A percentile compares a stretch with the other conserved stretches of the same genome.
phyloP scores from a whole-genome alignment of 2,329 filamentous ascomycete species.

The Aureobasidium sp. region DNA sequence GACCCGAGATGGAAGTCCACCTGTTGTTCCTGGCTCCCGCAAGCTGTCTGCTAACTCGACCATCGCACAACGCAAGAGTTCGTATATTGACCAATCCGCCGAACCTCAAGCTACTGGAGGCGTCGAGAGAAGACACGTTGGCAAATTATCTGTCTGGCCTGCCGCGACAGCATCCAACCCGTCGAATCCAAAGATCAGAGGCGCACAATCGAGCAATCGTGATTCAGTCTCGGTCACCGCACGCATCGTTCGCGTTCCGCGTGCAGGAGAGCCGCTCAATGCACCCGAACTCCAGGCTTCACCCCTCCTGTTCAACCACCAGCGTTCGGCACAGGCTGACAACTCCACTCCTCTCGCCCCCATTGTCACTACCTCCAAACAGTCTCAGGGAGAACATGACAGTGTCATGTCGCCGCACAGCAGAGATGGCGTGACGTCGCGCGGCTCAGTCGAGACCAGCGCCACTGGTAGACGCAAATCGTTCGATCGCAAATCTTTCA shows the following conservation, averaged over 20 bases:
- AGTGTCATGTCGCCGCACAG: conserved; percentile 6
- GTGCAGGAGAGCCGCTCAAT: conserved; percentile 17
- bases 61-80: conserved; percentile 11
- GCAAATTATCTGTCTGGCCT: conserved; percentile 8
- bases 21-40: background rate
- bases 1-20: conserved; percentile 19
- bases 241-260: conserved; percentile 64
- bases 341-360: background rate
- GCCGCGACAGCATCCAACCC: background rate
- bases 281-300: conserved; percentile 49
- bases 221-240: conserved; percentile 87
- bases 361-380: background rate
- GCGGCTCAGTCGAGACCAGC: background rate
- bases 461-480: conserved; percentile 13
- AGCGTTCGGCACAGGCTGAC: conserved; percentile 28
- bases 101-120: background rate
- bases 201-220: conserved; percentile 33
- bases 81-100: conserved; percentile 1
- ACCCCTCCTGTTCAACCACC: conserved; percentile 57
- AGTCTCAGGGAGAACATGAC: background rate
- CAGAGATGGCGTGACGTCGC: conserved; percentile 2
- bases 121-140: background rate
- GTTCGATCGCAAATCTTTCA: conserved; percentile 14
- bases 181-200: background rate
- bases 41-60: conserved; percentile 4